Evolutionary conservation across 2,329 filamentous ascomycete species (phyloP), one percentile per base, ranked within the genome.

Genomic region (Pseudogymnoascus sp.): DNA sequence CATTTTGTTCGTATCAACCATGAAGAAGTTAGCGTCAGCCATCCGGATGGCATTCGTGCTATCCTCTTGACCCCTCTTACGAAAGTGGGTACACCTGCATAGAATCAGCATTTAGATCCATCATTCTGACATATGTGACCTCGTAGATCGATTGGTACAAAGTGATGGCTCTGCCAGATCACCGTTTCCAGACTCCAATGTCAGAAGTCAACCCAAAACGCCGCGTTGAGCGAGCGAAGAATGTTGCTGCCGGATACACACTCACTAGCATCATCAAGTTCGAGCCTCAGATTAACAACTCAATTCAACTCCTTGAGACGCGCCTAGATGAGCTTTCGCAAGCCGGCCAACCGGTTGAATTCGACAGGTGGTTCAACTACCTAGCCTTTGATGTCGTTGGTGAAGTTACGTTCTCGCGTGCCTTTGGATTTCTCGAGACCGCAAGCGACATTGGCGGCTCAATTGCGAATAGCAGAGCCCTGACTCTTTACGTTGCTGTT

Each of bases 11-110:
- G 77, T 14, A 77, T 79, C 33, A 69, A 71, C 5, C 69, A 73
- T 25, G 74, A 78, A 58, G 76, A 79, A 70, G 72, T 79, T 63
- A 77, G 74, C 61, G 71, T 79, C 38, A 71, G 71, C 58, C 73
- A 79, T 63, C 74, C 75, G 1, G 72, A 76, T 62, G 77, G 72
- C 12, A 68, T 77, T 18, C 70, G 69, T 18, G 67, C 71, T 47
- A 67, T 79, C 11, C 70, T 77, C 1, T 64, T 72, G 28, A 68
- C 67, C 1, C 68, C 70, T 5, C 61, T 75, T 1, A 63, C 65
- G 9, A 71, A 78, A 68, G 75, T 71, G 60, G 6, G 59, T 61
- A 3, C n/a, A 7, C 4, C 1, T 18, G 3, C 16, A 22, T 35
- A 1, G 5, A 18, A 22, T 12, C 11, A 25, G 8, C 14, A n/a